These are phyloP conservation scores for Hyphodiscus hymeniophilus DNA, from an alignment of 495 filamentous ascomycete genomes.

Conservation along the genomic window DNA sequence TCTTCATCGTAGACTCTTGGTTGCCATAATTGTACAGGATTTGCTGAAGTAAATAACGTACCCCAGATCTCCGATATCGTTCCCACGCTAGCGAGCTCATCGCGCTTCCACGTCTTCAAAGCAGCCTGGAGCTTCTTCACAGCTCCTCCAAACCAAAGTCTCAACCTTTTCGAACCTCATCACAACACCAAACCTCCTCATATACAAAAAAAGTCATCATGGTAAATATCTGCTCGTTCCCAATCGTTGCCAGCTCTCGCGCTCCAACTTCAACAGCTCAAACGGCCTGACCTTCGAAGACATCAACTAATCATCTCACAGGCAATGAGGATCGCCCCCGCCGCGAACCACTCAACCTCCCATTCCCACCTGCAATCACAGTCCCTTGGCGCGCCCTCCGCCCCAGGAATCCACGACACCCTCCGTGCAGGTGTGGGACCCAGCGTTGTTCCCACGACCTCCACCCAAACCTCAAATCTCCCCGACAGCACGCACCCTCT, in stretches of 20 bases:
- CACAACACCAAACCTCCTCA: background rate
- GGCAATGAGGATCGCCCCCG: constrained; percentile 85
- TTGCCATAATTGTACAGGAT: background rate
- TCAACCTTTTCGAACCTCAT: no score
- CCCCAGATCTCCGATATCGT: background rate
- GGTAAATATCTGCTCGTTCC: constrained; percentile 30
- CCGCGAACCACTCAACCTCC: constrained; percentile 47
- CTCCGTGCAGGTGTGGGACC: constrained; percentile 71
- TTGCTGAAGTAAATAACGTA: background rate
- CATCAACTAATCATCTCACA: constrained; percentile 27
- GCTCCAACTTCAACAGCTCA: background rate
- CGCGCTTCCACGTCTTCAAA: constrained; percentile 1
- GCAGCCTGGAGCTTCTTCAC: constrained; percentile 3
- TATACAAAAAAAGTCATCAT: constrained; percentile 28
- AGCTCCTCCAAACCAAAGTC: background rate
- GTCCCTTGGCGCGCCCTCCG: constrained; percentile 69
- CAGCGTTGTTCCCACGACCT: constrained; percentile 34
- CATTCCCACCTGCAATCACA: constrained; percentile 46
- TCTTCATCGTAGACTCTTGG: constrained; percentile 2
- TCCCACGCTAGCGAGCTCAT: background rate
- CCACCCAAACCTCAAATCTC: constrained; percentile 26
- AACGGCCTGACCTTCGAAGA: background rate
- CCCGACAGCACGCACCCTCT: constrained; percentile 73
- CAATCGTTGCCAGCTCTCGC: background rate
- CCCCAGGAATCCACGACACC: constrained; percentile 84